Percentiles rank a stretch among this genome's conserved stretches.
Conservation (phyloP, 495 filamentous ascomycete species). For the Diplogelasinospora grovesii region DNA sequence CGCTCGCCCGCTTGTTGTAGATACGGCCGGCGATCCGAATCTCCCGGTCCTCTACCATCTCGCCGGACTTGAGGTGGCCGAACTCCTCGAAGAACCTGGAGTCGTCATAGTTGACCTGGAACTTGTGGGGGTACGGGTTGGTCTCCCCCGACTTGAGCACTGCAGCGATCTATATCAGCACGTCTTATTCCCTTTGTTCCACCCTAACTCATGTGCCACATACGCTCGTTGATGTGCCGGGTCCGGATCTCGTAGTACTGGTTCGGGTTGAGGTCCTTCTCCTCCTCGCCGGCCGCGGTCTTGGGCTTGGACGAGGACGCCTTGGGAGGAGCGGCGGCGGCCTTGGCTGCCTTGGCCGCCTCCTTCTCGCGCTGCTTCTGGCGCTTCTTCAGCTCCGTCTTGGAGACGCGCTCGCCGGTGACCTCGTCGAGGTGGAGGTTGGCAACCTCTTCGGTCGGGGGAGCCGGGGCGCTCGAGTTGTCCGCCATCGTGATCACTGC, state of each 20-base stretch:
- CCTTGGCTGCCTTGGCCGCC: slow-evolving; percentile 81
- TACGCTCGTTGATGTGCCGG: slow-evolving; percentile 68
- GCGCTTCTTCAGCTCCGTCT: slow-evolving; percentile 90
- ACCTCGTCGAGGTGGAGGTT: slow-evolving; percentile 78
- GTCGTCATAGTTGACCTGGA: slow-evolving; percentile 75
- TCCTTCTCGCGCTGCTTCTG: slow-evolving; percentile 86
- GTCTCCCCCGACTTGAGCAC: slow-evolving; percentile 70
- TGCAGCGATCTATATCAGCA: slow-evolving; percentile 6
- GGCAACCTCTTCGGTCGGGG: slow-evolving; percentile 51
- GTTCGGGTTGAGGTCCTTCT: slow-evolving; percentile 73
- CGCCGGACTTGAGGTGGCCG: slow-evolving; percentile 73
- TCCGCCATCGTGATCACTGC: slow-evolving; percentile 44
- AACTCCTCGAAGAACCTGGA: slow-evolving; percentile 70
- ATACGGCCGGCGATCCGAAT: slow-evolving; percentile 78
- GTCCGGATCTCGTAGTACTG: slow-evolving; percentile 93
- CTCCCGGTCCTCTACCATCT: slow-evolving; percentile 62
- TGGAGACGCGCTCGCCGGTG: slow-evolving; percentile 77
- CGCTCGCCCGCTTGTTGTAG: slow-evolving; percentile 77
- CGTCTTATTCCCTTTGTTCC: too few relatives aligned
- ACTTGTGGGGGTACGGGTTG: slow-evolving; percentile 97
- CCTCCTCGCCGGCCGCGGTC: slow-evolving; percentile 35
- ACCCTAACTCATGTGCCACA: neutral
- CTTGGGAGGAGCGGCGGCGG: slow-evolving; percentile 63
- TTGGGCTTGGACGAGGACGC: slow-evolving; percentile 63
- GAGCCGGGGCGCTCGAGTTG: slow-evolving; percentile 26